phyloP scores from a whole-genome alignment of 1,284 basidiomycete species.

The Sphagnurus paluster region DNA sequence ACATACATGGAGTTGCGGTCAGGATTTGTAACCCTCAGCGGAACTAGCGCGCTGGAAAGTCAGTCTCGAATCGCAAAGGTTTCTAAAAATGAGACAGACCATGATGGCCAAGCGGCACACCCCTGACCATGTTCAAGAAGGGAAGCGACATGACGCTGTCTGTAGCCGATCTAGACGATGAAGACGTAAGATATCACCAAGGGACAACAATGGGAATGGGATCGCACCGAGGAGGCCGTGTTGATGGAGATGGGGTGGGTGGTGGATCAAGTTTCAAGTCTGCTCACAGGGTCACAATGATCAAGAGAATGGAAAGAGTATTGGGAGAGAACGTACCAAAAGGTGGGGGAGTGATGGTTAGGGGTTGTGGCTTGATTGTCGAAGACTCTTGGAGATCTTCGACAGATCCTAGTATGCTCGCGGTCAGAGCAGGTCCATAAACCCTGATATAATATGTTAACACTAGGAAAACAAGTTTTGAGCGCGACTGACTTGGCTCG shows the following conservation, averaged over 20 bases:
- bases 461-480: neutral
- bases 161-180: slow-evolving; percentile 32
- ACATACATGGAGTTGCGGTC: slow-evolving; percentile 36
- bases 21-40: slow-evolving; percentile 41
- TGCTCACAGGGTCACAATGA: slow-evolving; percentile 2
- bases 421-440: slow-evolving; percentile 16
- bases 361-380: slow-evolving; percentile 11
- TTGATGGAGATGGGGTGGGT: neutral
- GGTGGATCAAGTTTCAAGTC: slow-evolving; percentile 12
- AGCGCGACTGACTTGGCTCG: slow-evolving; percentile 19
- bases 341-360: slow-evolving; percentile 14
- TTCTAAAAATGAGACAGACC: slow-evolving; percentile 25
- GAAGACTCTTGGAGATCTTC: slow-evolving; percentile 1
- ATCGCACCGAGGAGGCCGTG: slow-evolving; percentile 13
- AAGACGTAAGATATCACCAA: neutral
- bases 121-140: slow-evolving; percentile 40
- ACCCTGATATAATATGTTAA: slow-evolving; percentile 6
- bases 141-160: slow-evolving; percentile 46
- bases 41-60: slow-evolving; percentile 26
- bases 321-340: slow-evolving; percentile 9
- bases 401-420: slow-evolving; percentile 6
- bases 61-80: slow-evolving; percentile 6
- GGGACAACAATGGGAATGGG: neutral
- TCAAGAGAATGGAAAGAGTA: neutral
- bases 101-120: slow-evolving; percentile 42